phyloP scores from a whole-genome alignment of 2,329 filamentous ascomycete species.

The Lecanicillium sp. region DNA sequence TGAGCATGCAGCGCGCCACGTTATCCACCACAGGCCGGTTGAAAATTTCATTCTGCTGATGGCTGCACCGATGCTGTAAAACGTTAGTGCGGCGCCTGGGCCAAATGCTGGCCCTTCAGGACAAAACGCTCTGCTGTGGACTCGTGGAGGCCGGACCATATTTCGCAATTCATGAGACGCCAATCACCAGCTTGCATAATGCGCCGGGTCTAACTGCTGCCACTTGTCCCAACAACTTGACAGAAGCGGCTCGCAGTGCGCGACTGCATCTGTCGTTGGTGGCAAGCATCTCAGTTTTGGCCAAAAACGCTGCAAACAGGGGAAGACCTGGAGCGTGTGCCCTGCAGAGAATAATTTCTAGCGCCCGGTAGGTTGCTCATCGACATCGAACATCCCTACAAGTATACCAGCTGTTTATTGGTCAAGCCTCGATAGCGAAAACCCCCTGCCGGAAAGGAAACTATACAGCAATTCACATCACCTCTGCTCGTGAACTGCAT shows the following conservation, averaged over 20 bases:
- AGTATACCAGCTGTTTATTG: background rate
- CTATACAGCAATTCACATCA: too few species aligned
- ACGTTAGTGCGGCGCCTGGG: slow-evolving; percentile 10
- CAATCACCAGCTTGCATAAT: slow-evolving; percentile 7
- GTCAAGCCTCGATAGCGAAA: too few species aligned
- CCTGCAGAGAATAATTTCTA: background rate
- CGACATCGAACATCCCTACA: slow-evolving; percentile 4
- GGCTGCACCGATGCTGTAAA: slow-evolving; percentile 10
- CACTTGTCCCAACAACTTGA: slow-evolving; percentile 8
- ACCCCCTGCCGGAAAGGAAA: too few species aligned
- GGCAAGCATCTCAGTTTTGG: background rate
- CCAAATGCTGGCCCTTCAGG: slow-evolving; percentile 1
- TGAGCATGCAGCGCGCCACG: slow-evolving; percentile 9
- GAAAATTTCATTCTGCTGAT: slow-evolving; percentile 6
- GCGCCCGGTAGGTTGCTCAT: background rate
- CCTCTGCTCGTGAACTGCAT: too few species aligned
- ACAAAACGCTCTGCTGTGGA: slow-evolving; percentile 5
- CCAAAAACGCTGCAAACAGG: too few species aligned
- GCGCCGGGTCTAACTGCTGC: slow-evolving; percentile 4
- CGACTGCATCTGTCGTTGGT: background rate
- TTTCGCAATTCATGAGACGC: slow-evolving; percentile 8
- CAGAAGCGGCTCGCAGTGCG: too few species aligned
- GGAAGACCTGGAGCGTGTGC: too few species aligned
- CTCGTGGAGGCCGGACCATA: background rate
- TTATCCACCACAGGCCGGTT: background rate